Evolutionary conservation across 495 filamentous ascomycete genomes (phyloP).

Genomic region (Talaromyces wortmannii): DNA sequence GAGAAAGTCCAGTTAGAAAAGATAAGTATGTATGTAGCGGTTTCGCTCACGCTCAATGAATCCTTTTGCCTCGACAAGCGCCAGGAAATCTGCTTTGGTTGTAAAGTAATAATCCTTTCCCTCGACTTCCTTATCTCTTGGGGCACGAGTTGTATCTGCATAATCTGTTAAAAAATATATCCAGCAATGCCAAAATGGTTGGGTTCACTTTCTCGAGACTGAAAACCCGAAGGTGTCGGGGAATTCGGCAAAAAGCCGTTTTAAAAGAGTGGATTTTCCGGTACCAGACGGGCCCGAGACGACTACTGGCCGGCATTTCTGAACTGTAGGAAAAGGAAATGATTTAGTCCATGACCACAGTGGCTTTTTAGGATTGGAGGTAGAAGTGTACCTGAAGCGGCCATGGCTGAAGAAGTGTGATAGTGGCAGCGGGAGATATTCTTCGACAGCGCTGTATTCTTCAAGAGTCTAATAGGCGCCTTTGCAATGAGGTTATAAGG

Average conservation of each 20-base stretch:
- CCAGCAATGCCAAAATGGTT: too few species aligned
- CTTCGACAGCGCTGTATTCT: too few species aligned
- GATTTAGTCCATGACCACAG: neutral
- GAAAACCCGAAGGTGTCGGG: conserved; percentile 76
- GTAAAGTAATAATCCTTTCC: conserved; percentile 81
- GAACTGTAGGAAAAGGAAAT: conserved; percentile 8
- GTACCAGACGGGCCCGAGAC: conserved; percentile 81
- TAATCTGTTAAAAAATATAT: too few species aligned
- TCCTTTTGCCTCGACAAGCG: conserved; percentile 58
- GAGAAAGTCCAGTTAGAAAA: neutral
- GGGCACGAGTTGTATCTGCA: conserved; percentile 67
- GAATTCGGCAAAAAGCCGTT: conserved; percentile 58
- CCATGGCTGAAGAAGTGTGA: too few species aligned
- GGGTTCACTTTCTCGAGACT: conserved; percentile 48
- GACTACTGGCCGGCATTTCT: conserved; percentile 61
- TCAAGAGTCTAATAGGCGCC: too few species aligned
- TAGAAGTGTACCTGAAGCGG: too few species aligned
- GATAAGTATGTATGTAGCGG: neutral
- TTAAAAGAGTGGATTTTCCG: conserved; percentile 84
- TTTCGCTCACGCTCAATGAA: conserved; percentile 69
- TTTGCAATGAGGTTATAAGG: too few species aligned
- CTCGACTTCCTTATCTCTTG: conserved; percentile 67
- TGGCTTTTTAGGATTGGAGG: too few species aligned
- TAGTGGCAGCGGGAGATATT: too few species aligned
- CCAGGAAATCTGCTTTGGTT: conserved; percentile 59